Conservation (phyloP, 2,329 filamentous ascomycete species). For the Colletotrichum neosansevieriae region DNA sequence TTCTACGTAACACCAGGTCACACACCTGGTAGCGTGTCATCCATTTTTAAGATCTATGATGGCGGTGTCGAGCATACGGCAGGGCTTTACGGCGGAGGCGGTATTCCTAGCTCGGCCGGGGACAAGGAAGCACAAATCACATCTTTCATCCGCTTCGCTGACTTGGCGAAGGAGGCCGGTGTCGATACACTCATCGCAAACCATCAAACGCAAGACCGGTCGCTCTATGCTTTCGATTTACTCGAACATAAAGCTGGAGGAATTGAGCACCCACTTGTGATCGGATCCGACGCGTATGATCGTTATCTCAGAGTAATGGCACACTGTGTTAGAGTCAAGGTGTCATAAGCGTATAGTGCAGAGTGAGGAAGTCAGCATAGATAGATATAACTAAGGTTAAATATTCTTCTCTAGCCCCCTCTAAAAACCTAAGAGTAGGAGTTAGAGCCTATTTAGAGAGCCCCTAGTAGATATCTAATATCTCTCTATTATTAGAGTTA, state of each 20-base stretch:
- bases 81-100: constrained; percentile 44
- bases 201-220: constrained; percentile 26
- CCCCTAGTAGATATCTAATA: too few species aligned
- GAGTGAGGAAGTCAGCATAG: too few species aligned
- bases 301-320: constrained; percentile 4
- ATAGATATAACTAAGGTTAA: too few species aligned
- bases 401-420: too few species aligned
- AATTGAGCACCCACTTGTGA: constrained; percentile 18
- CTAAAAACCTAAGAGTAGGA: too few species aligned
- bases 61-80: constrained; percentile 41
- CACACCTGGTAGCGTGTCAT: constrained; percentile 43
- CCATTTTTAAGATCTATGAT: constrained; percentile 43
- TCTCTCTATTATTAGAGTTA: too few species aligned
- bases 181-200: constrained; percentile 28
- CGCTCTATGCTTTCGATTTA: constrained; percentile 23
- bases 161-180: constrained; percentile 9
- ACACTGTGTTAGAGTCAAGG: constrained; percentile 13
- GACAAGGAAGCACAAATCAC: constrained; percentile 42
- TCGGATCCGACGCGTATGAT: constrained; percentile 15
- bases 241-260: constrained; percentile 5
- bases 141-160: constrained; percentile 17
- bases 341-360: too few species aligned
- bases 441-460: too few species aligned
- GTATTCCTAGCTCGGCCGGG: constrained; percentile 38
- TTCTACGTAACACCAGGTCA: constrained; percentile 44